Evolutionary conservation across 2,329 filamentous ascomycete species (phyloP).

Genomic region (Fusarium nygamai): DNA sequence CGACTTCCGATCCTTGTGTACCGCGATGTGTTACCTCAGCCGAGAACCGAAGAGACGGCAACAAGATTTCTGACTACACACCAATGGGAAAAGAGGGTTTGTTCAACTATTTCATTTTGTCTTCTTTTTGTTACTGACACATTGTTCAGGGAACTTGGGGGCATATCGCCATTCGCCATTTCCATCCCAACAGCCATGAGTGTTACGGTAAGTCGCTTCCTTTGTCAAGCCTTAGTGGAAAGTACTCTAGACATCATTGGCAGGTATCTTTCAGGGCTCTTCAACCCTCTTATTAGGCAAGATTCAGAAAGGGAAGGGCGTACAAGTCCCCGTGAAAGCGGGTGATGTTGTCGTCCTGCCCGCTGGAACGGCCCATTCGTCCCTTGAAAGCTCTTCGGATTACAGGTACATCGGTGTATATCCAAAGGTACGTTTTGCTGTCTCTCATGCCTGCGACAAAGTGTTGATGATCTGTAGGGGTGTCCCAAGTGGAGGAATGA

Average conservation of each 20-base stretch:
- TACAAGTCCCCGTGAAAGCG: neutral
- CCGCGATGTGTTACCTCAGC: neutral
- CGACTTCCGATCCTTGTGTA: neutral
- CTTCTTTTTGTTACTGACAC: too few relatives aligned
- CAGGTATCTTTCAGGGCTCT: neutral
- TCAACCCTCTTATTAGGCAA: neutral
- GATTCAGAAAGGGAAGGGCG: neutral
- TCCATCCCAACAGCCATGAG: neutral
- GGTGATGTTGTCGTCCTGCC: neutral
- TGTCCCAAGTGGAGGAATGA: neutral
- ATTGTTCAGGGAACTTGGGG: neutral
- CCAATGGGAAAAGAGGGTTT: neutral
- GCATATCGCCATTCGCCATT: neutral
- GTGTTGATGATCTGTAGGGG: accelerated
- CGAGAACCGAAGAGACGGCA: neutral
- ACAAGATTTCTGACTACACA: neutral
- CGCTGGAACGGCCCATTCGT: neutral
- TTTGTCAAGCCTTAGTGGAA: too few relatives aligned
- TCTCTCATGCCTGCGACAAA: accelerated
- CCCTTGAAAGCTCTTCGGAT: neutral
- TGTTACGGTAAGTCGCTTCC: neutral
- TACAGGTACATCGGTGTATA: neutral
- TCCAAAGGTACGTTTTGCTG: neutral
- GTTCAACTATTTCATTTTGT: too few relatives aligned
- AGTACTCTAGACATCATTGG: accelerated